A percentile compares a stretch with the other conserved stretches of the same genome.
Conservation (phyloP, 208 protist genomes). For the Angomonas ambiguus region DNA sequence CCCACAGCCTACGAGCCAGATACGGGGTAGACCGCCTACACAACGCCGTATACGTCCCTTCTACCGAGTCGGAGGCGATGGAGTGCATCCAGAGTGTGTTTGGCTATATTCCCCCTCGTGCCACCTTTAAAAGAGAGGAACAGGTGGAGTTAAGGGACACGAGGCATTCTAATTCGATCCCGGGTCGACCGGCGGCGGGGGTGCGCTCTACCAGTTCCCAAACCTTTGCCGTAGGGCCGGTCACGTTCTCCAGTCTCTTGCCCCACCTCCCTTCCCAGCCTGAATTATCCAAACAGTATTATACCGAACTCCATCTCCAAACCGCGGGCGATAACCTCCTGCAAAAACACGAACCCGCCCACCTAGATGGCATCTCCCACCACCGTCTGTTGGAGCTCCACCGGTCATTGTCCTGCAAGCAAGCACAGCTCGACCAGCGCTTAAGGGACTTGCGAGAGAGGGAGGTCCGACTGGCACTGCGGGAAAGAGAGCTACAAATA, state of each 20-base stretch:
- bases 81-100: slow-evolving; percentile 46
- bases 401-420: not conserved
- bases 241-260: not conserved
- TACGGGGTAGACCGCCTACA: slow-evolving; percentile 46
- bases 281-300: not conserved
- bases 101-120: slow-evolving; percentile 26
- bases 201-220: not conserved
- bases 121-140: not conserved
- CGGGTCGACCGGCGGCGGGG: not conserved
- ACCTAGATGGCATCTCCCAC: not conserved
- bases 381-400: not conserved
- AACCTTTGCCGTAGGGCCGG: not conserved
- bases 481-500: not conserved
- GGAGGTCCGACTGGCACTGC: not conserved
- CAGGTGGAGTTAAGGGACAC: not conserved
- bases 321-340: not conserved
- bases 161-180: not conserved
- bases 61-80: slow-evolving; percentile 42
- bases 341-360: not conserved
- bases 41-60: slow-evolving; percentile 64
- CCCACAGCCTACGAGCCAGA: slow-evolving; percentile 44
- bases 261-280: not conserved
- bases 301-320: not conserved
- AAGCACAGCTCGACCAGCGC: not conserved
- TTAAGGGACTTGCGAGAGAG: not conserved